These are phyloP conservation scores for Stromatinia cepivora DNA, from an alignment of 2,329 filamentous ascomycete genomes.

Conservation along the genomic window DNA sequence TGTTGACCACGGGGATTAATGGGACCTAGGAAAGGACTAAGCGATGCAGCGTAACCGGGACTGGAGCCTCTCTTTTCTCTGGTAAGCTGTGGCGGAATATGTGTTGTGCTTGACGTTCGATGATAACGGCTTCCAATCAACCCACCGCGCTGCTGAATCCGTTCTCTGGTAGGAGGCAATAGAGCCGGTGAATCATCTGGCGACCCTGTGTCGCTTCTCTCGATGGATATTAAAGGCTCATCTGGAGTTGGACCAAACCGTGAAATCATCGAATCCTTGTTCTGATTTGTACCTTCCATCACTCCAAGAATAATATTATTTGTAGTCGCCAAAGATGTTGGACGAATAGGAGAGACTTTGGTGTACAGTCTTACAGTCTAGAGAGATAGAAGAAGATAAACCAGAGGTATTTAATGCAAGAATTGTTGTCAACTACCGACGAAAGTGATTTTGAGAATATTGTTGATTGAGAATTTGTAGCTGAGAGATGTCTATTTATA, in stretches of 20 bases:
- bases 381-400: background rate
- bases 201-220: background rate
- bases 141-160: background rate
- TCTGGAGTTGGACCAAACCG: background rate
- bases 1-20: background rate
- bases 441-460: too few relatives aligned
- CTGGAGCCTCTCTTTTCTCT: background rate
- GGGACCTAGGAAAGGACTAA: background rate
- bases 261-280: background rate
- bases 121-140: background rate
- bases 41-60: background rate
- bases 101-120: background rate
- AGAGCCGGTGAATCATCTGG: rapidly evolving
- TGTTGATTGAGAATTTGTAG: background rate
- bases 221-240: background rate
- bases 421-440: background rate
- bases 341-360: background rate
- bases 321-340: background rate
- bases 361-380: background rate
- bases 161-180: background rate
- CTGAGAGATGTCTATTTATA: background rate
- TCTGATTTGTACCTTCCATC: background rate
- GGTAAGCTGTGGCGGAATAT: background rate
- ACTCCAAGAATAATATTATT: too few relatives aligned
- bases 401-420: background rate